phyloP scores from a whole-genome alignment of 495 filamentous ascomycete genomes.

The Pyrenopolyporus hunteri region DNA sequence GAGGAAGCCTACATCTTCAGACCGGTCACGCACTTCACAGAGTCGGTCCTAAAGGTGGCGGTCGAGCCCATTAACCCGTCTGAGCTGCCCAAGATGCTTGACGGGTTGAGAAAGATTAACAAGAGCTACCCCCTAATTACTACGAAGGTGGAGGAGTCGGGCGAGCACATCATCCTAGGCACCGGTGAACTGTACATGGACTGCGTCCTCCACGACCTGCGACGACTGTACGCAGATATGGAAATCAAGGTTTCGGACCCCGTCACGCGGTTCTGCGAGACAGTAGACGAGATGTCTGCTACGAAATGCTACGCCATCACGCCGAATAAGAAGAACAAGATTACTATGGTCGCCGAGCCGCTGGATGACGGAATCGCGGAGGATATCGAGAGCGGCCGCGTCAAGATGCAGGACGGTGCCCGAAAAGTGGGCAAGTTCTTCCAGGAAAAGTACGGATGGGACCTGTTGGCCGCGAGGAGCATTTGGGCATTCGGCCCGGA shows the following conservation, averaged over 20 bases:
- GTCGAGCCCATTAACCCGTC: constrained; percentile 98
- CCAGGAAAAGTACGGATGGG: constrained; percentile 96
- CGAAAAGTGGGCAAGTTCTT: constrained; percentile 96
- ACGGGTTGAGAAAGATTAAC: constrained; percentile 94
- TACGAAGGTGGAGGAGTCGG: constrained; percentile 98
- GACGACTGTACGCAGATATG: constrained; percentile 96
- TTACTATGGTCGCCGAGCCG: constrained; percentile 97
- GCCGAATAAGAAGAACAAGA: constrained; percentile 98
- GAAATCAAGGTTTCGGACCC: constrained; percentile 98
- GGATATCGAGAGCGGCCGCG: constrained; percentile 90
- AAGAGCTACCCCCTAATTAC: constrained; percentile 95
- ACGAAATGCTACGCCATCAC: constrained; percentile 98
- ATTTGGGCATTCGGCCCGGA: constrained; percentile 99
- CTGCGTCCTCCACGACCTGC: constrained; percentile 94
- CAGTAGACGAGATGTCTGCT: constrained; percentile 94
- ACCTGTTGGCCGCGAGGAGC: constrained; percentile 88
- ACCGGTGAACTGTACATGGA: constrained; percentile 99
- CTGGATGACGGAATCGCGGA: constrained; percentile 93
- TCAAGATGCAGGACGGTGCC: constrained; percentile 90
- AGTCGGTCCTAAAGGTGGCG: constrained; percentile 96
- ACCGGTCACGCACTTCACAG: constrained; percentile 91
- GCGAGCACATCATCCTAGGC: constrained; percentile 92
- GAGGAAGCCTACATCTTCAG: constrained; percentile 95
- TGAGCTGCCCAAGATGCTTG: constrained; percentile 98
- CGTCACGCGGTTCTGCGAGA: constrained; percentile 96